Evolutionary conservation across 2,329 filamentous ascomycete genomes (phyloP), one percentile per base, ranked within the genome.

Genomic region (Fusarium sp.): DNA sequence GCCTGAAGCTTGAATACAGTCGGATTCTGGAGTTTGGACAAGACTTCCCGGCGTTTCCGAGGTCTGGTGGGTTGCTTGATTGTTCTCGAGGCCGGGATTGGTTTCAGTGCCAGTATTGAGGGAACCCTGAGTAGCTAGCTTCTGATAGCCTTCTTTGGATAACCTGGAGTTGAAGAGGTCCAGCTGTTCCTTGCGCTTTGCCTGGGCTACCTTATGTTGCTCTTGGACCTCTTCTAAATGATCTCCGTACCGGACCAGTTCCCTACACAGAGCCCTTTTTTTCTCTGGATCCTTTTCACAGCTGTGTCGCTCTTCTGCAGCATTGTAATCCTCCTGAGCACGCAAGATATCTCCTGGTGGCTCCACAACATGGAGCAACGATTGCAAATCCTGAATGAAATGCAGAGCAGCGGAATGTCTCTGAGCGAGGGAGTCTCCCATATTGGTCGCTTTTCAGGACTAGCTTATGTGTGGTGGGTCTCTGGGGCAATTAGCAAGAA

Each of bases 1-100:
- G n/a, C n/a, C n/a, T n/a, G n/a, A n/a, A n/a, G 5, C 5, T n/a
- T 20, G 26, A 9, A 3, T 12, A 2, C 0, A 2, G 2, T 0
- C 7, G 7, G 3, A 8, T 0, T 6, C 28, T n/a, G 44, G 5
- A 9, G 3, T 33, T 33, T 13, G 44, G 7, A n/a, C n/a, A n/a
- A 18, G 3, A 3, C 4, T 18, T 2, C 1, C 15, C 3, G 3
- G 8, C n/a, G 20, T 18, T 4, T 3, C 3, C 18, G 15, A 18
- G 10, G 3, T 3, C 3, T 12, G 28, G 4, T 13, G 5, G 3
- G 20, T n/a, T 10, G 2, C 3, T 33, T 3, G 28, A 31, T 33
- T 5, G n/a, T 26, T 6, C 1, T 28, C 11, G 12, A 10, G 41
- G 7, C n/a, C 18, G 3, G 12, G 7, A 28, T 20, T 44, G 8